Conservation (phyloP, 805 yeast genomes). For the Candida argentea region DNA sequence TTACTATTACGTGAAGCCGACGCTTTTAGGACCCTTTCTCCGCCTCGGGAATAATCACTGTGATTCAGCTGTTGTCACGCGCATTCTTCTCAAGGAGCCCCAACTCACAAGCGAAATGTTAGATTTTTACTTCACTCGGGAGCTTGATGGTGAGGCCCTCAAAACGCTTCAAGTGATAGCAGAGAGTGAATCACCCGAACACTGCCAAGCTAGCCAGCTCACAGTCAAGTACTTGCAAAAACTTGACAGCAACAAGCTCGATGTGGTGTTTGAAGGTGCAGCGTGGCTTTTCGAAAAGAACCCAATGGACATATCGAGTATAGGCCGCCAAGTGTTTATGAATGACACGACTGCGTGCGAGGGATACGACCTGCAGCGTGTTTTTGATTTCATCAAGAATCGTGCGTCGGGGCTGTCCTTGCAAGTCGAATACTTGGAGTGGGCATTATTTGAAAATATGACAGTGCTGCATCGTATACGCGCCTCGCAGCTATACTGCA, state of each 20-base stretch:
- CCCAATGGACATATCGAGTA: slow-evolving; percentile 14
- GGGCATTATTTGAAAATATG: slow-evolving; percentile 30
- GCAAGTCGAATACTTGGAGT: slow-evolving; percentile 35
- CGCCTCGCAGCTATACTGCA: slow-evolving; percentile 10
- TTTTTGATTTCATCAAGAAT: slow-evolving; percentile 40
- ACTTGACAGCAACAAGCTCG: slow-evolving; percentile 37
- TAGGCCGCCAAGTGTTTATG: slow-evolving; percentile 50
- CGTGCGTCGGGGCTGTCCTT: slow-evolving; percentile 12
- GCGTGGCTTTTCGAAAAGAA: slow-evolving; percentile 34
- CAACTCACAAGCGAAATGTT: slow-evolving; percentile 56
- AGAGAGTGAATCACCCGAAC: slow-evolving; percentile 20
- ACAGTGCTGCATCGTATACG: slow-evolving; percentile 9
- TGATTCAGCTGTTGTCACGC: slow-evolving; percentile 48
- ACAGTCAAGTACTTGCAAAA: slow-evolving; percentile 51
- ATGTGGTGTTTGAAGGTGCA: slow-evolving; percentile 48
- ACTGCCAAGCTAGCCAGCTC: too few relatives aligned
- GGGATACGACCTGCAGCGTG: slow-evolving; percentile 41
- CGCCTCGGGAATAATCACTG: slow-evolving; percentile 66
- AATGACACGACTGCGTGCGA: slow-evolving; percentile 54
- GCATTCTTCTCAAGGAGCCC: slow-evolving; percentile 10
- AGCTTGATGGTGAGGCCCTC: slow-evolving; percentile 58
- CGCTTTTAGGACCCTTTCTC: slow-evolving; percentile 73
- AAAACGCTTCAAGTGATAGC: slow-evolving; percentile 35
- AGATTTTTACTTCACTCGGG: slow-evolving; percentile 63
- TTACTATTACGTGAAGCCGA: slow-evolving; percentile 57